Evolutionary conservation across 1,284 basidiomycete genomes (phyloP).

Genomic region (Porogramme epimiltina): DNA sequence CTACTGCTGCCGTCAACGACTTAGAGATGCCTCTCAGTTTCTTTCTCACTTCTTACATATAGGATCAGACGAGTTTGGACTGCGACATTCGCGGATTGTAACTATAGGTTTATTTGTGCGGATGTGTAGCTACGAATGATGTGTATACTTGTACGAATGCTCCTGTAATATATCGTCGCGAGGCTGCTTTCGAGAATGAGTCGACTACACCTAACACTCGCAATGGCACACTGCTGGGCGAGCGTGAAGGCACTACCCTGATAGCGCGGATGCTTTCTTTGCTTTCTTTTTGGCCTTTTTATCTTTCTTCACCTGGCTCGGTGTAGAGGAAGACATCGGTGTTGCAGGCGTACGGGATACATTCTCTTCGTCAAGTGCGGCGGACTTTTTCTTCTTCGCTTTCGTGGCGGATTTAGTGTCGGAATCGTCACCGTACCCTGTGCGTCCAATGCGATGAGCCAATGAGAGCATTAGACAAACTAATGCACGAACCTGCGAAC

Average conservation of each 20-base stretch:
- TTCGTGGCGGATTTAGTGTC: conserved; percentile 3
- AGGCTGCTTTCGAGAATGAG: too few relatives aligned
- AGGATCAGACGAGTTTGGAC: conserved; percentile 11
- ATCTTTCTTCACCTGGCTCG: conserved; percentile 17
- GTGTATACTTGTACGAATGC: too few relatives aligned
- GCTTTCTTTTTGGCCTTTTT: conserved; percentile 30
- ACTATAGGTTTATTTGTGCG: conserved; percentile 10
- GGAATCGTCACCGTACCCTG: conserved; percentile 36
- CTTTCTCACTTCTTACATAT: not conserved
- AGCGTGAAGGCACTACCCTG: conserved; percentile 1
- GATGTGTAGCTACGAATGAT: conserved; percentile 10
- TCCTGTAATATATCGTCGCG: too few relatives aligned
- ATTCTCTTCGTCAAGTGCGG: too few relatives aligned
- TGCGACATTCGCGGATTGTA: conserved; percentile 7
- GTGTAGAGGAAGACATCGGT: too few relatives aligned
- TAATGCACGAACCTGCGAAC: conserved; percentile 56
- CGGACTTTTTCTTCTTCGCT: conserved; percentile 19
- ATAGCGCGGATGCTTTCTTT: conserved; percentile 23
- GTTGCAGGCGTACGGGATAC: too few relatives aligned
- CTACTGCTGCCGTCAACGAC: conserved; percentile 1
- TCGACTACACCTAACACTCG: too few relatives aligned
- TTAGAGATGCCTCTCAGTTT: conserved; percentile 1
- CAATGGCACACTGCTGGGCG: too few relatives aligned
- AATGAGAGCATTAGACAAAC: not conserved
- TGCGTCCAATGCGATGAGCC: conserved; percentile 1